A percentile compares a stretch with the other conserved stretches of the same genome.
Conservation (phyloP, 352 stramenopile genomes). For the Phytophthora podocarpi region DNA sequence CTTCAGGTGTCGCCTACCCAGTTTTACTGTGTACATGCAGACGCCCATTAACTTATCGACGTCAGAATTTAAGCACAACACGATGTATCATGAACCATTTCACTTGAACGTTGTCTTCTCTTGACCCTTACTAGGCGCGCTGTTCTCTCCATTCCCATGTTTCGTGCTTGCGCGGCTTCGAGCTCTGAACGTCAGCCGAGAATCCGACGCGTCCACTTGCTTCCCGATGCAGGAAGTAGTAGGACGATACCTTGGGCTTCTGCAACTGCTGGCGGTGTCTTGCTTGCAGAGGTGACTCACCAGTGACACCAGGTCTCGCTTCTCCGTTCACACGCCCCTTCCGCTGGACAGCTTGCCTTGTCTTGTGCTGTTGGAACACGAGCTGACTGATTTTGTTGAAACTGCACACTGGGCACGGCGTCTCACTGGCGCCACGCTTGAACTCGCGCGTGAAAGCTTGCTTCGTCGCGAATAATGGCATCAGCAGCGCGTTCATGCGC, state of each 20-base stretch:
- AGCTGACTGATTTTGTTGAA: conserved; percentile 81
- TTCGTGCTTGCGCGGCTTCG: conserved; percentile 38
- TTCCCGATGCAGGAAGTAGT: conserved; percentile 69
- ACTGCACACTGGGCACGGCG: conserved; percentile 79
- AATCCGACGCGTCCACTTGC: conserved; percentile 35
- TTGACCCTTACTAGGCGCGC: conserved; percentile 3
- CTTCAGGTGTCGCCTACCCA: conserved; percentile 21
- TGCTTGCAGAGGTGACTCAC: neutral
- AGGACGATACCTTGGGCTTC: conserved; percentile 22
- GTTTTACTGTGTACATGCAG: conserved; percentile 34
- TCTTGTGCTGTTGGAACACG: conserved; percentile 47
- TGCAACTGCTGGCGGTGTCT: conserved; percentile 5
- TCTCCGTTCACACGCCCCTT: neutral
- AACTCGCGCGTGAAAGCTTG: conserved; percentile 74
- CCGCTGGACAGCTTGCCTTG: neutral
- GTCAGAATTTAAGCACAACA: conserved; percentile 32
- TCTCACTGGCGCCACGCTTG: conserved; percentile 58
- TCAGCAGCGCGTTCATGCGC: conserved; percentile 66
- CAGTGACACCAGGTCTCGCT: neutral
- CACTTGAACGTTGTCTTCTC: neutral
- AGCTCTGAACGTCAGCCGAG: conserved; percentile 14
- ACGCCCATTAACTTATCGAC: conserved; percentile 61
- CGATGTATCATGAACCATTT: conserved; percentile 32
- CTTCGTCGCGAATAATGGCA: conserved; percentile 68
- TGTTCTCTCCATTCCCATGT: conserved; percentile 51